A percentile compares a stretch with the other conserved stretches of the same genome.
Conservation (phyloP, 768 basidiomycete genomes). For the Rhodocollybia butyracea region DNA sequence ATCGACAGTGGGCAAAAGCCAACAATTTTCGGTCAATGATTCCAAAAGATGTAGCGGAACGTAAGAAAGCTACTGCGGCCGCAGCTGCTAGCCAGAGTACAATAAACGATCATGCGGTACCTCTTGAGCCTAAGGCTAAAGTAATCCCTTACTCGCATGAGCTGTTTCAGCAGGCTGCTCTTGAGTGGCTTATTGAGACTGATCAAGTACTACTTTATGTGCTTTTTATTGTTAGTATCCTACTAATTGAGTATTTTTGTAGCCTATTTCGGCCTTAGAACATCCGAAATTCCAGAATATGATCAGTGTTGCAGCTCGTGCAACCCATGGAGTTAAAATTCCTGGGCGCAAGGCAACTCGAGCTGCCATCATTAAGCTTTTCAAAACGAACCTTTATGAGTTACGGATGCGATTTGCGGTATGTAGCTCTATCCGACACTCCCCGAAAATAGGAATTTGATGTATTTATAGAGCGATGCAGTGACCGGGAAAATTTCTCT, state of each 20-base stretch:
- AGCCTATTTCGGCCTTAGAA: slow-evolving; percentile 21
- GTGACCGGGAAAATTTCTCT: slow-evolving; percentile 24
- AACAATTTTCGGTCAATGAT: slow-evolving; percentile 28
- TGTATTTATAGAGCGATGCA: slow-evolving; percentile 9
- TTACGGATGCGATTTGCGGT: slow-evolving; percentile 20
- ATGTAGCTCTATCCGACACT: neutral
- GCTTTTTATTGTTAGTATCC: neutral
- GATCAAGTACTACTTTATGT: slow-evolving; percentile 35
- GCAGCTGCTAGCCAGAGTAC: neutral
- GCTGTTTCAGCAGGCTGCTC: slow-evolving; percentile 24
- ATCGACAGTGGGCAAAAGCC: slow-evolving; percentile 24
- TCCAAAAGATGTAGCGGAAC: slow-evolving; percentile 16
- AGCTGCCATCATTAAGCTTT: slow-evolving; percentile 17
- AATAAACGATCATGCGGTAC: slow-evolving; percentile 24
- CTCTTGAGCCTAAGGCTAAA: slow-evolving; percentile 11
- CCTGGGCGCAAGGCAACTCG: slow-evolving; percentile 15
- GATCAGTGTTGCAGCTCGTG: slow-evolving; percentile 22
- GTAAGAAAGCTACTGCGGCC: slow-evolving; percentile 10
- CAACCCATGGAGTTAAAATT: slow-evolving; percentile 22
- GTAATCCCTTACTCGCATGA: slow-evolving; percentile 26
- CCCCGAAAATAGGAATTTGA: neutral
- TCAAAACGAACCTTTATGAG: slow-evolving; percentile 14
- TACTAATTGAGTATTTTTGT: slow-evolving; percentile 9
- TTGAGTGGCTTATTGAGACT: too few relatives aligned
- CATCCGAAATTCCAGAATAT: slow-evolving; percentile 22